These are phyloP conservation scores for Alternaria tenuissima DNA, from an alignment of 2,329 filamentous ascomycete species.

Conservation along the genomic window DNA sequence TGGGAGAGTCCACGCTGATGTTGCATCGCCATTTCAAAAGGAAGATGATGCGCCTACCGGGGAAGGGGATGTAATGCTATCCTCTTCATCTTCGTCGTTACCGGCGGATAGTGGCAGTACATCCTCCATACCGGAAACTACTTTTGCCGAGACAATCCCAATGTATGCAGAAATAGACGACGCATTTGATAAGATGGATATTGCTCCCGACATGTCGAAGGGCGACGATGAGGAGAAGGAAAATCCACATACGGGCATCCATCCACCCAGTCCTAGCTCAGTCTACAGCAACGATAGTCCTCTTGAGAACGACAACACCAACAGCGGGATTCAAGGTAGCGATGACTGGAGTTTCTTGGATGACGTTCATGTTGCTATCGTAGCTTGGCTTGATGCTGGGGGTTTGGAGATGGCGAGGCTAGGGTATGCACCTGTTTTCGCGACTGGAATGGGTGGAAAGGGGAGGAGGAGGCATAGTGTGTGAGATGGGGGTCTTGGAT, in stretches of 20 bases:
- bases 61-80: background rate
- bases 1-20: background rate
- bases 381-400: background rate
- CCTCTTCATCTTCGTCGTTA: background rate
- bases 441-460: background rate
- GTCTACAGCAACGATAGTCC: background rate
- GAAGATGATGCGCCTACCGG: too few relatives aligned
- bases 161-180: background rate
- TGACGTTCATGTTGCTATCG: background rate
- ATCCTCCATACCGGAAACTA: background rate
- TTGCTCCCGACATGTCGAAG: background rate
- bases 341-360: background rate
- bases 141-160: background rate
- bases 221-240: background rate
- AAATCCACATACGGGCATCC: background rate
- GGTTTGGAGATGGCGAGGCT: background rate
- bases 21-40: background rate
- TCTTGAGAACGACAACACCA: background rate
- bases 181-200: background rate
- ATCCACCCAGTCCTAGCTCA: background rate
- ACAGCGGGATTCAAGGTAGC: background rate
- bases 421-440: background rate
- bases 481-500: background rate
- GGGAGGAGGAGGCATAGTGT: background rate
- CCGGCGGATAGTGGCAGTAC: background rate